phyloP scores from a whole-genome alignment of 306 rosid genomes.

The Urtica urens region DNA sequence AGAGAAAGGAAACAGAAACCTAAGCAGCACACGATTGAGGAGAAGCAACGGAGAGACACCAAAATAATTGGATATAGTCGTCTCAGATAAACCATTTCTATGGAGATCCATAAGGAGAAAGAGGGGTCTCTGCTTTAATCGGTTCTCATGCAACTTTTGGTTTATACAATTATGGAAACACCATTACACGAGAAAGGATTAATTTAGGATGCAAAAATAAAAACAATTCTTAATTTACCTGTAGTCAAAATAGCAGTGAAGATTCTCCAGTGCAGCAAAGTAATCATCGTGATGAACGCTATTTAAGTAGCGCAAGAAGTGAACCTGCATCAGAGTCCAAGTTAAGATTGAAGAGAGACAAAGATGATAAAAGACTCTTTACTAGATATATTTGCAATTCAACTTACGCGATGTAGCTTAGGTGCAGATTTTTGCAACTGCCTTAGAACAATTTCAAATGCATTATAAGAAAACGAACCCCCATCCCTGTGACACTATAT shows the following conservation, averaged over 20 bases:
- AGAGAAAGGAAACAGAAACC: background rate
- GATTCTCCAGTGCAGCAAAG: conserved; percentile 76
- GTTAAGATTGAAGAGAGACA: background rate
- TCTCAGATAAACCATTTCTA: too few relatives aligned
- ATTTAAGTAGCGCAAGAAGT: conserved; percentile 77
- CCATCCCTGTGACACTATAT: conserved; percentile 50
- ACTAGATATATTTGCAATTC: background rate
- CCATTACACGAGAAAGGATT: background rate
- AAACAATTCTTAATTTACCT: conserved; percentile 40
- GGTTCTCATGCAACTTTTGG: background rate
- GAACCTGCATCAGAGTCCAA: conserved; percentile 52
- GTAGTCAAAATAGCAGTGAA: conserved; percentile 89
- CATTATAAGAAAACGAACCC: conserved; percentile 55
- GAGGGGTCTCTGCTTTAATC: background rate
- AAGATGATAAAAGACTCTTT: background rate
- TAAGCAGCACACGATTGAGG: background rate
- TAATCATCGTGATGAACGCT: conserved; percentile 70
- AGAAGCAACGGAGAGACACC: too few relatives aligned
- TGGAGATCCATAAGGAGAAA: too few relatives aligned
- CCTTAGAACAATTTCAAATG: conserved; percentile 49
- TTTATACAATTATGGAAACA: conserved; percentile 4
- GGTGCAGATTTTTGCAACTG: conserved; percentile 90
- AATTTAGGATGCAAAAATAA: background rate
- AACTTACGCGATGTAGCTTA: conserved; percentile 78
- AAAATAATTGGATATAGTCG: too few relatives aligned